Evolutionary conservation across 2,329 filamentous ascomycete genomes (phyloP).

Genomic region (Trichoderma citrinoviride): DNA sequence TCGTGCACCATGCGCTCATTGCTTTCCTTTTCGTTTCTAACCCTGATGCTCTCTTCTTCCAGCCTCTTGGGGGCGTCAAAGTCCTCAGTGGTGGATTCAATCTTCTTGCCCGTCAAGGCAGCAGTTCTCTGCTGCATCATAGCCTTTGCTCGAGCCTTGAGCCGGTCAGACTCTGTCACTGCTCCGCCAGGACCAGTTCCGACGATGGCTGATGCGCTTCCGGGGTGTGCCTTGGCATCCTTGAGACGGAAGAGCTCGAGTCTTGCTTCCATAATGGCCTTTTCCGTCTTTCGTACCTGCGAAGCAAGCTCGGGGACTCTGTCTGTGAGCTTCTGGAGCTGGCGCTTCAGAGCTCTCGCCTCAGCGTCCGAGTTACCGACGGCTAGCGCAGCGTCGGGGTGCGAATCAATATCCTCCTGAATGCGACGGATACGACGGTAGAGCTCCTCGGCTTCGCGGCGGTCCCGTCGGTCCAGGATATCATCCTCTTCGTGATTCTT

Average conservation of each 20-base stretch:
- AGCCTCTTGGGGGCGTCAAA: constrained; percentile 77
- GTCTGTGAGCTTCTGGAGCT: constrained; percentile 84
- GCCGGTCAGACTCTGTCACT: constrained; percentile 87
- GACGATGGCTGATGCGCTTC: constrained; percentile 75
- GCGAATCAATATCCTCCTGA: constrained; percentile 90
- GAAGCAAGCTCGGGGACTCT: constrained; percentile 90
- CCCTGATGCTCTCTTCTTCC: constrained; percentile 81
- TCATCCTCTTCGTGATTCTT: constrained; percentile 88
- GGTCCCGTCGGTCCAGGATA: constrained; percentile 82
- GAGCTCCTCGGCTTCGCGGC: constrained; percentile 88
- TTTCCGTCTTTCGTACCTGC: constrained; percentile 84
- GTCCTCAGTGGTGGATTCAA: constrained; percentile 66
- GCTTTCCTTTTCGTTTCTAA: constrained; percentile 82
- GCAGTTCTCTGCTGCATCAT: constrained; percentile 99
- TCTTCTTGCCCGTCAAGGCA: constrained; percentile 81
- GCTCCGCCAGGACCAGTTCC: constrained; percentile 89
- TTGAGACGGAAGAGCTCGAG: constrained; percentile 90
- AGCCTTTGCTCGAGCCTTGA: constrained; percentile 92
- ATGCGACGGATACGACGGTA: constrained; percentile 88
- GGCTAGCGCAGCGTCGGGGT: constrained; percentile 71
- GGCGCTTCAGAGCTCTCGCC: constrained; percentile 77
- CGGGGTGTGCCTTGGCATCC: constrained; percentile 88
- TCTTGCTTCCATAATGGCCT: constrained; percentile 85
- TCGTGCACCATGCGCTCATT: constrained; percentile 97
- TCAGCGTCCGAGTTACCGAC: constrained; percentile 84